Evolutionary conservation across 2,329 filamentous ascomycete genomes (phyloP).

Genomic region (Thelonectria olida): DNA sequence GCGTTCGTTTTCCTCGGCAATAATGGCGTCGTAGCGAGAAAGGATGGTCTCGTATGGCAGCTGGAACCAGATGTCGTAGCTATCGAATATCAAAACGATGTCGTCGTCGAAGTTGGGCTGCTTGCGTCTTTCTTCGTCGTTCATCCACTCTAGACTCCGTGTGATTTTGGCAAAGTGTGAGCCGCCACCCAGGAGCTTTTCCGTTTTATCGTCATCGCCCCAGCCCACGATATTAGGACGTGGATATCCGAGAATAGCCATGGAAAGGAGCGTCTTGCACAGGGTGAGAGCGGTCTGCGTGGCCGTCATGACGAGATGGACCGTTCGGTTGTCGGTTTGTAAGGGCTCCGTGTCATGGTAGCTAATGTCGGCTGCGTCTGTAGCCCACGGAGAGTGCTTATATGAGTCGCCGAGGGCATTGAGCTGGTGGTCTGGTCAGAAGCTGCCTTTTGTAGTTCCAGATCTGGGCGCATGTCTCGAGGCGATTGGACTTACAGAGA

Average conservation of each 20-base stretch:
- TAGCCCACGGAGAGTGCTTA: not conserved
- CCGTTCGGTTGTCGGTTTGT: not conserved
- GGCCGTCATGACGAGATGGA: constrained; percentile 42
- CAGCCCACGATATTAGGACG: constrained; percentile 41
- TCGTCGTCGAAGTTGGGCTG: constrained; percentile 39
- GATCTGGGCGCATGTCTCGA: not conserved
- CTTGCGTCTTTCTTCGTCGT: constrained; percentile 29
- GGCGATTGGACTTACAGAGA: not conserved
- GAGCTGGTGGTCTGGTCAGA: constrained; percentile 1
- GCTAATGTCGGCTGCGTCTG: not conserved
- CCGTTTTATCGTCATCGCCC: constrained; percentile 30
- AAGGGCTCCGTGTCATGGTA: not conserved
- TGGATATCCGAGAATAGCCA: constrained; percentile 41
- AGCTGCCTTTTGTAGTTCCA: not conserved
- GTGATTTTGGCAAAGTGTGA: constrained; percentile 44
- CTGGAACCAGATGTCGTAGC: constrained; percentile 47
- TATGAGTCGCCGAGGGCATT: not conserved
- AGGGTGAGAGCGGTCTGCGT: constrained; percentile 37
- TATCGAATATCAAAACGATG: constrained; percentile 43
- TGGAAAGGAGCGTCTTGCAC: constrained; percentile 45
- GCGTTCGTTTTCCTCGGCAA: constrained; percentile 34
- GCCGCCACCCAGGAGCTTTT: constrained; percentile 34
- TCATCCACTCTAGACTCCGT: constrained; percentile 37
- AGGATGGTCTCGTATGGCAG: constrained; percentile 40
- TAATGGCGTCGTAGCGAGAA: constrained; percentile 37